phyloP scores from a whole-genome alignment of 2,329 filamentous ascomycete species.

The Neoscytalidium dimidiatum region DNA sequence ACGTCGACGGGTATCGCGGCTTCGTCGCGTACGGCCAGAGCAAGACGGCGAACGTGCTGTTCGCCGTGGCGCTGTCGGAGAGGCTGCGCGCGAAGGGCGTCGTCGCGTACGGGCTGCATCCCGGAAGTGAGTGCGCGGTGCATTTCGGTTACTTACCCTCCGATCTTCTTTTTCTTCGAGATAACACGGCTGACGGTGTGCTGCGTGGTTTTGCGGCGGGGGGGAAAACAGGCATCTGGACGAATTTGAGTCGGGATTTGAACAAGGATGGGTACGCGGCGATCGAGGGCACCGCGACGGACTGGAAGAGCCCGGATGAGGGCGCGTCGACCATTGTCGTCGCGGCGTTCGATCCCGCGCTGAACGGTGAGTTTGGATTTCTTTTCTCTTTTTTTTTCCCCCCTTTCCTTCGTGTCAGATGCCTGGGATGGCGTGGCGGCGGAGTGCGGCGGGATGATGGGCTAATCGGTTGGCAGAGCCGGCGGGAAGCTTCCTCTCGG shows the following conservation, averaged over 20 bases:
- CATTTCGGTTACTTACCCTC: neutral
- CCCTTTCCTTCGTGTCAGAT: no score
- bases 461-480: constrained; percentile 13
- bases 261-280: neutral
- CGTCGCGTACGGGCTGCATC: constrained; percentile 32
- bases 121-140: constrained; percentile 24
- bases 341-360: constrained; percentile 33
- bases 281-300: neutral
- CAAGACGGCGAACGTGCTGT: constrained; percentile 32
- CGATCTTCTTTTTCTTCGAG: neutral
- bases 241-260: constrained; percentile 5
- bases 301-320: constrained; percentile 30
- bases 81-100: constrained; percentile 29
- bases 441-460: neutral
- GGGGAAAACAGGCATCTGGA: constrained; percentile 7
- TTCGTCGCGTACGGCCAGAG: constrained; percentile 26
- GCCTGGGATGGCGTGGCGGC: neutral
- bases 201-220: neutral
- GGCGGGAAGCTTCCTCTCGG: constrained; percentile 32
- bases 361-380: constrained; percentile 23
- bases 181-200: neutral
- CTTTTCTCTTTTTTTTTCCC: no score
- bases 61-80: constrained; percentile 28
- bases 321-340: constrained; percentile 34
- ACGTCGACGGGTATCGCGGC: constrained; percentile 18